These are phyloP conservation scores for Leptomonas seymouri DNA, from an alignment of 208 protist genomes.

Conservation along the genomic window DNA sequence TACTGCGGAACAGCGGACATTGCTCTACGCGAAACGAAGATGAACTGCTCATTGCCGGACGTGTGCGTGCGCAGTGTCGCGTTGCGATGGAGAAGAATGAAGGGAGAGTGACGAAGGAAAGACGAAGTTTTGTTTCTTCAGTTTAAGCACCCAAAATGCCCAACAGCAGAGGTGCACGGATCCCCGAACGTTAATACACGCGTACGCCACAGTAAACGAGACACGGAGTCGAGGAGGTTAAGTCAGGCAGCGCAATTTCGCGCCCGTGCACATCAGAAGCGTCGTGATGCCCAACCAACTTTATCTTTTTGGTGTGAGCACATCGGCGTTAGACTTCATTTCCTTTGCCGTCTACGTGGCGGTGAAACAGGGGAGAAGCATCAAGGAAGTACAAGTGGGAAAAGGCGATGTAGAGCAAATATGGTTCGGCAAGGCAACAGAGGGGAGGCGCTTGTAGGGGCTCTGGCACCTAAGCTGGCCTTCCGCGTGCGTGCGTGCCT, in stretches of 20 bases:
- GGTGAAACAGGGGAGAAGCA: not conserved
- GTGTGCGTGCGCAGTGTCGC: not conserved
- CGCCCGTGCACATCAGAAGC: not conserved
- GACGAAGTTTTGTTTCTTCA: too few relatives aligned
- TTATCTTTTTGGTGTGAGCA: not conserved
- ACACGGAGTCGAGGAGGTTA: not conserved
- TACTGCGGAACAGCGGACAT: constrained; percentile 20
- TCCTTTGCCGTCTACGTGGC: not conserved
- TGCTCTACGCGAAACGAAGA: constrained; percentile 10
- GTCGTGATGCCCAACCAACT: not conserved
- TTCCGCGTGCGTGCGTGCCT: too few relatives aligned
- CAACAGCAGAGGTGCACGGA: not conserved
- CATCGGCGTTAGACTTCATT: not conserved
- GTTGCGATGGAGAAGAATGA: not conserved
- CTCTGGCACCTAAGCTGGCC: not conserved
- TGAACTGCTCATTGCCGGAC: not conserved
- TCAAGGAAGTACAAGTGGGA: not conserved
- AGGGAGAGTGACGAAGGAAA: not conserved
- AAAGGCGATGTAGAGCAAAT: not conserved
- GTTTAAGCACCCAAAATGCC: not conserved
- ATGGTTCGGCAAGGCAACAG: not conserved
- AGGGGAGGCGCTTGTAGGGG: not conserved
- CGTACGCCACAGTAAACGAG: not conserved
- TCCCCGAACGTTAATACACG: not conserved
- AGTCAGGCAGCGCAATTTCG: too few relatives aligned